Evolutionary conservation across 495 filamentous ascomycete species (phyloP), one percentile per base, ranked within the genome.

Genomic region (Lepidopterella palustris): DNA sequence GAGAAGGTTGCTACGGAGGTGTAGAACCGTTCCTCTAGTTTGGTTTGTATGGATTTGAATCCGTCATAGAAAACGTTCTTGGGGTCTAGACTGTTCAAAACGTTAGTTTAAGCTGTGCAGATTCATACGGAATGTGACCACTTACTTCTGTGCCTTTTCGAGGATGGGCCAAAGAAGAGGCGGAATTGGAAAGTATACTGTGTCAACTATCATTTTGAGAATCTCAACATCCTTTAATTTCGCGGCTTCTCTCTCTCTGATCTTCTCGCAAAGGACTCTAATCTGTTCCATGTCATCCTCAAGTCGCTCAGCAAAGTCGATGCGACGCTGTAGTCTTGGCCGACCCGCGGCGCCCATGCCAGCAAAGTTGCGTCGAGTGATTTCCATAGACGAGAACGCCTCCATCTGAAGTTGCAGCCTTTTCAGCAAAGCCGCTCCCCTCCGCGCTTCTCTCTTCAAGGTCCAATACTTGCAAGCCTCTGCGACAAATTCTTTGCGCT

Each of bases 381-480:
- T 87, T 73, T 99, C 95, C 86, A 96, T 93, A 0, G 89, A 93
- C 0, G 91, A 89, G 71, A 97, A 98, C 0, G 89, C 87, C 68
- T 96, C 92, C 82, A 91, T 87, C 72, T 96, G 92, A 29, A 97
- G 73, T 68, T 98, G 93, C 8, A 97, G 78, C 35, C 93, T 84
- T 74, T 96, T 96, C 51, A 99, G 79, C 42, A 97, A 77, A 18
- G 92, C 88, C 15, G 93, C 93, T 28, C 93, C 93, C 60, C 93
- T 80, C 32, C 93, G 80, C 42, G 92, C 88, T 72, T 99, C 93
- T 35, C 93, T 82, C 73, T 99, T 99, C 53, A 97, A 76, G 0
- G 93, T 97, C 93, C 93, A 99, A 73, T 97, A 99, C 61, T 89
- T 89, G 76, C 92, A 97, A 1, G 87, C 88, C 68, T 97, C 91